A percentile compares a stretch with the other conserved stretches of the same genome.
phyloP scores from a whole-genome alignment of 108 stramenopile species.

The Craspedostauros australis region DNA sequence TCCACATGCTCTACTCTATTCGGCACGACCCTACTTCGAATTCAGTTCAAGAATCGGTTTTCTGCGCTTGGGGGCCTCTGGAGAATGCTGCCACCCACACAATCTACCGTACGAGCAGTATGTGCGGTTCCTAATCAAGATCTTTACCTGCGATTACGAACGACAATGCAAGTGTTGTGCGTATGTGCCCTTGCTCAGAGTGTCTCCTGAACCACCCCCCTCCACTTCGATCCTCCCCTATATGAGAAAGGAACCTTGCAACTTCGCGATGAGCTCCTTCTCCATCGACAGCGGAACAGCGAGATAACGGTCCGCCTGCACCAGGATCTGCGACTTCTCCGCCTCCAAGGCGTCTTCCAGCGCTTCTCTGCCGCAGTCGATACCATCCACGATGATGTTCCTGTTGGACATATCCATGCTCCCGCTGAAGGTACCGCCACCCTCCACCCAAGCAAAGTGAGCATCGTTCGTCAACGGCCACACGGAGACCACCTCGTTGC shows the following conservation, averaged over 20 bases:
- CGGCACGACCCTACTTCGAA: too few species aligned
- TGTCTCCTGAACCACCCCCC: too few species aligned
- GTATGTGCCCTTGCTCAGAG: too few species aligned
- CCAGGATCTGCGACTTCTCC: slow-evolving; percentile 12
- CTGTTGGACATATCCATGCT: neutral
- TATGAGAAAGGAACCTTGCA: slow-evolving; percentile 21
- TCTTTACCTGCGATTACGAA: too few species aligned
- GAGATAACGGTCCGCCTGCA: slow-evolving; percentile 14
- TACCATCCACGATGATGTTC: slow-evolving; percentile 32
- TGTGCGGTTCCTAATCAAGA: too few species aligned
- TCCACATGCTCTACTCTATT: too few species aligned
- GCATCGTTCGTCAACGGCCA: slow-evolving; percentile 22
- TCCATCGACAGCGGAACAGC: slow-evolving; percentile 20
- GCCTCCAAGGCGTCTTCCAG: slow-evolving; percentile 36
- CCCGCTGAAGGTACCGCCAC: neutral
- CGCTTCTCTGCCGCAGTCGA: slow-evolving; percentile 34
- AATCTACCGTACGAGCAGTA: too few species aligned
- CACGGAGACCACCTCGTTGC: neutral
- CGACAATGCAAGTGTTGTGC: too few species aligned
- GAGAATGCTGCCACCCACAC: too few species aligned
- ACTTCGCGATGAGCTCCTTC: slow-evolving; percentile 9
- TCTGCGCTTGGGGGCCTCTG: too few species aligned
- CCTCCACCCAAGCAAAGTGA: slow-evolving; percentile 33
- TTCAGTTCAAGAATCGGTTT: too few species aligned
- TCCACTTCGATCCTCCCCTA: too few species aligned